phyloP scores from a whole-genome alignment of 2,329 filamentous ascomycete species.

The Sarocladium oryzae region DNA sequence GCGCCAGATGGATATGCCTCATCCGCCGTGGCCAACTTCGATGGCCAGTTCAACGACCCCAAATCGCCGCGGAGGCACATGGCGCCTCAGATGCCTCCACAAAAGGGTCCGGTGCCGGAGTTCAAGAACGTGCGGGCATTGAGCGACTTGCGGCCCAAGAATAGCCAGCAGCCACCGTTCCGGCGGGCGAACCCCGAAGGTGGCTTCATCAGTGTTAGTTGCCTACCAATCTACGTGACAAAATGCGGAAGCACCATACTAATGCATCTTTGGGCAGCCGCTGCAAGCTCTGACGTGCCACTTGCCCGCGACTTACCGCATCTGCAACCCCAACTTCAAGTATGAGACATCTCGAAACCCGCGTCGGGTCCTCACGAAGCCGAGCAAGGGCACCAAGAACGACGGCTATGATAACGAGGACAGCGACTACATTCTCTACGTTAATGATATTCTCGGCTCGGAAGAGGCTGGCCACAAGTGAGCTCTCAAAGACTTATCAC shows the following conservation, averaged over 20 bases:
- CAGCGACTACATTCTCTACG: conserved; percentile 97
- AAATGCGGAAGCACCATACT: not conserved
- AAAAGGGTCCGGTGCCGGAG: conserved; percentile 71
- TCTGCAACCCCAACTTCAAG: conserved; percentile 97
- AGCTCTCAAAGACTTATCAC: conserved; percentile 21
- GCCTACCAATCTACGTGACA: no score
- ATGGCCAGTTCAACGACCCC: conserved; percentile 54
- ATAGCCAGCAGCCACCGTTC: conserved; percentile 84
- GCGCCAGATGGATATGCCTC: conserved; percentile 67
- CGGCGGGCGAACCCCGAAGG: conserved; percentile 92
- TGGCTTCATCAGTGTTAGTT: conserved; percentile 88
- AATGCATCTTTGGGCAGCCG: conserved; percentile 51
- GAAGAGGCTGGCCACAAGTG: conserved; percentile 98
- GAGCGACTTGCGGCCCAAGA: conserved; percentile 71
- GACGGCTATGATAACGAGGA: conserved; percentile 99
- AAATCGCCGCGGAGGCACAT: conserved; percentile 52
- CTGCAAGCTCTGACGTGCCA: conserved; percentile 93
- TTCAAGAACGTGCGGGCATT: conserved; percentile 72
- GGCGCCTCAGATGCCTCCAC: conserved; percentile 34
- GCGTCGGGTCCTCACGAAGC: conserved; percentile 90
- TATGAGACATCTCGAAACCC: conserved; percentile 98
- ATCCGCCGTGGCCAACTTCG: conserved; percentile 64
- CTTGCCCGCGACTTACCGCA: conserved; percentile 90
- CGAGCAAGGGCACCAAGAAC: conserved; percentile 97
- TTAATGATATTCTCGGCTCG: conserved; percentile 96